A percentile compares a stretch with the other conserved stretches of the same genome.
These are phyloP conservation scores for Climacium dendroides DNA, from an alignment of 225 moss, liverwort and hornwort genomes.

Conservation along the genomic window DNA sequence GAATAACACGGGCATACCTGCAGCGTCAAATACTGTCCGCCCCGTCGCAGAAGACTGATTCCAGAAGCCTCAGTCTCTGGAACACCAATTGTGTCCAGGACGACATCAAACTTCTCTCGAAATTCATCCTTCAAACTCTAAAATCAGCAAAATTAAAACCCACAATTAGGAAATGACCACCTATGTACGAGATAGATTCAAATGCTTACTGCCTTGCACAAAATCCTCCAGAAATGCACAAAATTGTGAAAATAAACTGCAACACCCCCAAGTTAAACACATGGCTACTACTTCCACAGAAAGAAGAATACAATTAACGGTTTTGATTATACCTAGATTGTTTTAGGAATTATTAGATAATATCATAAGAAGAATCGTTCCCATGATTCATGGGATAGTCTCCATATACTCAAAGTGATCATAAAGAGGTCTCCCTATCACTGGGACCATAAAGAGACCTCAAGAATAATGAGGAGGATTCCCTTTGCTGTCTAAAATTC, in stretches of 20 bases:
- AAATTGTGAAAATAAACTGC: neutral
- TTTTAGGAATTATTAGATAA: neutral
- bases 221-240: neutral
- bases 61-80: conserved; percentile 67
- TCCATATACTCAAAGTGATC: neutral
- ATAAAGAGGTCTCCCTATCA: neutral
- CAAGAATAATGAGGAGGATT: neutral
- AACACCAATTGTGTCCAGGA: conserved; percentile 80
- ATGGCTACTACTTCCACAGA: neutral
- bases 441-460: neutral
- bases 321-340: neutral
- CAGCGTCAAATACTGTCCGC: conserved; percentile 79
- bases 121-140: conserved; percentile 59
- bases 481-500: neutral
- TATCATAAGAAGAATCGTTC: neutral
- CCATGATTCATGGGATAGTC: neutral
- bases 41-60: conserved; percentile 39
- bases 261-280: neutral
- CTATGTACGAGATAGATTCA: neutral
- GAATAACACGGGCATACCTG: conserved; percentile 27
- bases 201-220: neutral
- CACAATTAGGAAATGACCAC: neutral
- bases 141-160: conserved; percentile 5
- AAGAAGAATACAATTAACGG: neutral
- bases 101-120: conserved; percentile 60